Percentiles rank a stretch among this genome's conserved stretches.
phyloP scores from a whole-genome alignment of 805 yeast genomes.

The Torulaspora indica region DNA sequence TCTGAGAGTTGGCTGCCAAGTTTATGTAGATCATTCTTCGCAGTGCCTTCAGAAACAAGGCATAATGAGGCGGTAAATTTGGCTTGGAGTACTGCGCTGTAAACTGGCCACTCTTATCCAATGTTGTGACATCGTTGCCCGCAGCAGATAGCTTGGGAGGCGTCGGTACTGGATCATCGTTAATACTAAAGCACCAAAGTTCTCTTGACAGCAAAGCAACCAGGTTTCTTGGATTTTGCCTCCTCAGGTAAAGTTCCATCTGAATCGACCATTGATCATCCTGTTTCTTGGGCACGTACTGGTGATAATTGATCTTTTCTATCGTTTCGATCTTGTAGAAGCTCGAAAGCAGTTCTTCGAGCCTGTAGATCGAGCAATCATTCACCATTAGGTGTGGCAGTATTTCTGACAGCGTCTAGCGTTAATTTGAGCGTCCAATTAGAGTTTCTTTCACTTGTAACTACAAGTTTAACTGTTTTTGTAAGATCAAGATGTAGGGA shows the following conservation, averaged over 20 bases:
- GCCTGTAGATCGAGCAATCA: constrained; percentile 16
- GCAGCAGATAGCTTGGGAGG: constrained; percentile 20
- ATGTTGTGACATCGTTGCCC: constrained; percentile 12
- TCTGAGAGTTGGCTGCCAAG: constrained; percentile 33
- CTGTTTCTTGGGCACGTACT: constrained; percentile 31
- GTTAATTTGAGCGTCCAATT: background rate
- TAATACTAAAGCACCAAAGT: constrained; percentile 42
- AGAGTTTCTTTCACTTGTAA: background rate
- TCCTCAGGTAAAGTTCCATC: constrained; percentile 39
- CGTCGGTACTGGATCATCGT: constrained; percentile 38
- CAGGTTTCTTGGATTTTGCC: constrained; percentile 35
- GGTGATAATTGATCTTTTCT: constrained; percentile 34
- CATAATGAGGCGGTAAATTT: constrained; percentile 39
- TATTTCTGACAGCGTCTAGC: background rate
- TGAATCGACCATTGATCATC: constrained; percentile 42
- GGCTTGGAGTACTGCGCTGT: constrained; percentile 37
- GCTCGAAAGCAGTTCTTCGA: constrained; percentile 32
- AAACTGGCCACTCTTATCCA: constrained; percentile 34
- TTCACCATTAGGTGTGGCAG: constrained; percentile 5
- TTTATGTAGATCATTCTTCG: constrained; percentile 40
- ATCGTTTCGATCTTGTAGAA: constrained; percentile 30
- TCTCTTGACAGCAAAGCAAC: constrained; percentile 41
- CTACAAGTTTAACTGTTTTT: background rate
- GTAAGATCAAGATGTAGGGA: background rate
- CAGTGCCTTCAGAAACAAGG: constrained; percentile 48